Conservation (phyloP, 306 rosid species). For the Acmispon strigosus region DNA sequence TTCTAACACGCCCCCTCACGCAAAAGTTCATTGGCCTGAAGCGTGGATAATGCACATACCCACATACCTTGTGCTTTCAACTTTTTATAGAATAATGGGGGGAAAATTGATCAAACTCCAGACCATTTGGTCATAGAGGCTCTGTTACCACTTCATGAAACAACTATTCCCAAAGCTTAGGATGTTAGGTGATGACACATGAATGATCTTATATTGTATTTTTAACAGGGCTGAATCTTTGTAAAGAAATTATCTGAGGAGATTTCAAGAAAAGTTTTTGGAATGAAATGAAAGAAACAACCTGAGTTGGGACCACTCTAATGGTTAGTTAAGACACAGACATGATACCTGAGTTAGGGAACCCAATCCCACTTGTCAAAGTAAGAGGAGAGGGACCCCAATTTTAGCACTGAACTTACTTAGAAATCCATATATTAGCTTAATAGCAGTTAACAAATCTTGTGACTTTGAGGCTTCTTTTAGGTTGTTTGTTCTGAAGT, state of each 20-base stretch:
- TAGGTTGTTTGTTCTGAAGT: background rate
- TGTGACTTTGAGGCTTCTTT: background rate
- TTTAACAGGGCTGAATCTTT: background rate
- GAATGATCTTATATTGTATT: too few relatives aligned
- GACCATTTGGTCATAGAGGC: too few relatives aligned
- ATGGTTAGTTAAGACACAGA: background rate
- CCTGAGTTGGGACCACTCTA: background rate
- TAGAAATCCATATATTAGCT: background rate
- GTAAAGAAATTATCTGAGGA: background rate
- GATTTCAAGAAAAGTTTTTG: background rate
- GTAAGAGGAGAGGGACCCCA: background rate
- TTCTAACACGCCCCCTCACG: too few relatives aligned
- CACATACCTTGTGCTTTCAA: too few relatives aligned
- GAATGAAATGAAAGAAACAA: background rate
- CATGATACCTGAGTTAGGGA: background rate
- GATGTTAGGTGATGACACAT: too few relatives aligned
- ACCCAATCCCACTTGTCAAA: background rate
- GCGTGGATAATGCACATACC: too few relatives aligned
- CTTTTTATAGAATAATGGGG: too few relatives aligned
- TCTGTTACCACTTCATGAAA: too few relatives aligned
- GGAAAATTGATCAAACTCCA: too few relatives aligned
- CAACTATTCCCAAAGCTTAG: too few relatives aligned
- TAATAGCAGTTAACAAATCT: background rate
- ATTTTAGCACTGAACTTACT: background rate
- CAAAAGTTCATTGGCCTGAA: too few relatives aligned